A percentile compares a stretch with the other conserved stretches of the same genome.
Evolutionary conservation across 371 early-diverging fungal genomes (phyloP).

Genomic region (Mucor racemosus): DNA sequence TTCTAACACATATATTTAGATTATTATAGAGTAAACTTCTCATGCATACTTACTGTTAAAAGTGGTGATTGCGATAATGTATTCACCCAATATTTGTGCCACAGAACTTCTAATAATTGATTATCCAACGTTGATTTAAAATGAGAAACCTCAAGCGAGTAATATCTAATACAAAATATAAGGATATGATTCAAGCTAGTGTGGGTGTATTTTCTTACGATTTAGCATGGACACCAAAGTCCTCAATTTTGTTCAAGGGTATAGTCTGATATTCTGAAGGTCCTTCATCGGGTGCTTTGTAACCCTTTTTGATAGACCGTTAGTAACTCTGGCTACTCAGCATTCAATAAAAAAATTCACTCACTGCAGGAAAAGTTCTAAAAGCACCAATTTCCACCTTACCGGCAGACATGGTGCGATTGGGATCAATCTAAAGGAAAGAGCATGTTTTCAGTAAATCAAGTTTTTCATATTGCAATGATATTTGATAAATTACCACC

Average conservation of each 20-base stretch:
- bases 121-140: constrained; percentile 93
- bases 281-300: constrained; percentile 77
- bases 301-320: constrained; percentile 51
- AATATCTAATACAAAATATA: constrained; percentile 57
- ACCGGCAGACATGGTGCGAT: constrained; percentile 94
- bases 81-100: constrained; percentile 97
- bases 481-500: constrained; percentile 65
- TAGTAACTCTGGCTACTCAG: not conserved
- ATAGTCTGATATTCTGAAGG: constrained; percentile 83
- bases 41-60: constrained; percentile 67
- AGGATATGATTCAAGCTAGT: not conserved
- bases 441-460: not conserved
- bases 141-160: constrained; percentile 88
- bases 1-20: constrained; percentile 52
- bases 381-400: constrained; percentile 98
- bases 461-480: not conserved
- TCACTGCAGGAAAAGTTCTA: constrained; percentile 90
- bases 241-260: constrained; percentile 94
- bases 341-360: not conserved
- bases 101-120: constrained; percentile 86
- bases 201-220: constrained; percentile 46
- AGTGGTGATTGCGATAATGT: constrained; percentile 92
- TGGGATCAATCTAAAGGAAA: constrained; percentile 86
- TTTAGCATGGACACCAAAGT: constrained; percentile 96
- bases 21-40: not conserved